phyloP scores from a whole-genome alignment of 352 stramenopile species.

The Saprolegnia diclina region DNA sequence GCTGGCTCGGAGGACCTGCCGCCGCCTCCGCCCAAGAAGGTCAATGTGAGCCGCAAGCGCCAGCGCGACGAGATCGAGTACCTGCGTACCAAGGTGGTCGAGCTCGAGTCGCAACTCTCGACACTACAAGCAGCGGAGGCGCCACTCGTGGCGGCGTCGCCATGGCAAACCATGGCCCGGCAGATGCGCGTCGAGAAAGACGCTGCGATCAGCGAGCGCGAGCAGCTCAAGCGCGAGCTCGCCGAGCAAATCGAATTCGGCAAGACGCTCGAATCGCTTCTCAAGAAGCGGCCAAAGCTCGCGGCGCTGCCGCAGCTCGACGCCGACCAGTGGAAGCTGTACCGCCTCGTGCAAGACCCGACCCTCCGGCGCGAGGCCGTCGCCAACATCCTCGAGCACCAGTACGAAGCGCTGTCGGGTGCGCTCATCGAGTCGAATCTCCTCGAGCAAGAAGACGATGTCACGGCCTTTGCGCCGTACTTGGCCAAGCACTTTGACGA shows the following conservation, averaged over 20 bases:
- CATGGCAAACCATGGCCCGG: constrained; percentile 19
- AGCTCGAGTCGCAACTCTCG: constrained; percentile 13
- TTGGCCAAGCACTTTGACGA: constrained; percentile 9
- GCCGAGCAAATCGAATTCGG: constrained; percentile 23
- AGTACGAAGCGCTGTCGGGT: neutral
- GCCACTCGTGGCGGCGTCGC: constrained; percentile 3
- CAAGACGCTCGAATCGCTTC: constrained; percentile 14
- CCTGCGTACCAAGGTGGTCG: constrained; percentile 17
- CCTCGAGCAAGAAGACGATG: constrained; percentile 9
- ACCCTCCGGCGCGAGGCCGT: constrained; percentile 5
- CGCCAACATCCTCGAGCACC: constrained; percentile 3
- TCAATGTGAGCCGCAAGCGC: constrained; percentile 24
- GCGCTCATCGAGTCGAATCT: constrained; percentile 9
- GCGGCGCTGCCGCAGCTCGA: constrained; percentile 12
- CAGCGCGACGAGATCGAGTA: constrained; percentile 25
- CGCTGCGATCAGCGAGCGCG: constrained; percentile 6
- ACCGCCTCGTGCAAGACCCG: constrained; percentile 18
- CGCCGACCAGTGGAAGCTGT: constrained; percentile 16
- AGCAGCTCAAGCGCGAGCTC: constrained; percentile 16
- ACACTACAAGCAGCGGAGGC: neutral
- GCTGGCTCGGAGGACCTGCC: neutral
- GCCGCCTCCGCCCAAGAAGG: constrained; percentile 10
- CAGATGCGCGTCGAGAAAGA: constrained; percentile 22
- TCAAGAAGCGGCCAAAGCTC: constrained; percentile 22
- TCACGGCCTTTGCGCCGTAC: neutral